Conservation (phyloP, 78 protist species). For the Dictyostelium firmibasis region DNA sequence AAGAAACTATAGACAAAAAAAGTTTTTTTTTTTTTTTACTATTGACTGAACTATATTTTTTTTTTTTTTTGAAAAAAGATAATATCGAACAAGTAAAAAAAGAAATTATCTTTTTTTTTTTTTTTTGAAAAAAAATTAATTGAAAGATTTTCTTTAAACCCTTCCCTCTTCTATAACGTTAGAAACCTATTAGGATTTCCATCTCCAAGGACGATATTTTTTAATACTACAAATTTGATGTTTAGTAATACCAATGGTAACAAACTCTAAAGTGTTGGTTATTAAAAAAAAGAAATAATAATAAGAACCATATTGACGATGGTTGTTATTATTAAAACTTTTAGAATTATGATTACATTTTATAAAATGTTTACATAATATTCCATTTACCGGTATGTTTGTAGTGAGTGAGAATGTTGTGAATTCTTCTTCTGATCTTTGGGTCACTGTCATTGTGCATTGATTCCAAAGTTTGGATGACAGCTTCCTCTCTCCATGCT, state of each 20-base stretch:
- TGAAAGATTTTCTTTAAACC: not conserved
- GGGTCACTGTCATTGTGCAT: constrained; percentile 60
- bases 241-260: no score
- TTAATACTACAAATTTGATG: not conserved
- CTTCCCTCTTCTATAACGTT: no score
- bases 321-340: not conserved
- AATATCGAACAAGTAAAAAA: not conserved
- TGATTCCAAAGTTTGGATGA: constrained; percentile 38
- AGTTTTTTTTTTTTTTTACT: not conserved
- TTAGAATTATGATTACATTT: not conserved
- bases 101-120: not conserved
- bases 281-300: not conserved
- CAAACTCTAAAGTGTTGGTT: no score
- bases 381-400: constrained; percentile 71
- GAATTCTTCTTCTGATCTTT: constrained; percentile 50
- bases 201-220: not conserved
- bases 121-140: not conserved
- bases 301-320: not conserved
- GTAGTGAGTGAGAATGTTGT: constrained; percentile 70
- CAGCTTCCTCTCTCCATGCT: constrained; percentile 49
- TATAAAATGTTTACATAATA: constrained; percentile 25
- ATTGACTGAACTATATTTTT: not conserved
- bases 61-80: not conserved
- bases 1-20: not conserved
- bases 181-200: constrained; percentile 14